Evolutionary conservation across 345 rosid species (phyloP).

Genomic region (Camelina laxa): DNA sequence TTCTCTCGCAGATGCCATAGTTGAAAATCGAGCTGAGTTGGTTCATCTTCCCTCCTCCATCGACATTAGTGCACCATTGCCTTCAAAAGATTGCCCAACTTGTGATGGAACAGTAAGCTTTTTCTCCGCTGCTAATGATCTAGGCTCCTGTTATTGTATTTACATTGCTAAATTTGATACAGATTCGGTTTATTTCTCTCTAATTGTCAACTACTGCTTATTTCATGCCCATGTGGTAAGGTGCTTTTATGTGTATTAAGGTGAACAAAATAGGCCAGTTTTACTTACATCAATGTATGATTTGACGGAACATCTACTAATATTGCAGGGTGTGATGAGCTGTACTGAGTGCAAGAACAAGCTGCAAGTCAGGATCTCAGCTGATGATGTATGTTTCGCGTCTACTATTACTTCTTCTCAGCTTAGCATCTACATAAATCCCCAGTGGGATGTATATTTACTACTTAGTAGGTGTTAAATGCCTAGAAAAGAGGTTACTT

Average conservation of each 20-base stretch:
- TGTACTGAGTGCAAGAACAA: constrained; percentile 93
- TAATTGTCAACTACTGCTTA: constrained; percentile 7
- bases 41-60: constrained; percentile 81
- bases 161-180: not conserved
- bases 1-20: constrained; percentile 75
- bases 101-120: constrained; percentile 91
- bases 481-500: constrained; percentile 12
- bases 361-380: constrained; percentile 84
- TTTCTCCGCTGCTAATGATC: constrained; percentile 1
- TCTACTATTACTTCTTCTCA: constrained; percentile 35
- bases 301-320: constrained; percentile 26
- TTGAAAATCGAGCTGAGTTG: constrained; percentile 82
- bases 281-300: constrained; percentile 15
- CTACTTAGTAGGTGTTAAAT: constrained; percentile 27
- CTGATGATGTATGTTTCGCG: constrained; percentile 81
- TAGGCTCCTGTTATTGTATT: not conserved
- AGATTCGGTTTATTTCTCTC: constrained; percentile 19
- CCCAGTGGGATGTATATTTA: constrained; percentile 17
- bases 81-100: constrained; percentile 84
- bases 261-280: not conserved
- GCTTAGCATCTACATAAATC: constrained; percentile 26
- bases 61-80: constrained; percentile 70
- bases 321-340: constrained; percentile 83
- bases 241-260: constrained; percentile 10
- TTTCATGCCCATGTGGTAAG: constrained; percentile 7